These are phyloP conservation scores for Phylloporus rhodoxanthus DNA, from an alignment of 768 basidiomycete genomes.

Conservation along the genomic window DNA sequence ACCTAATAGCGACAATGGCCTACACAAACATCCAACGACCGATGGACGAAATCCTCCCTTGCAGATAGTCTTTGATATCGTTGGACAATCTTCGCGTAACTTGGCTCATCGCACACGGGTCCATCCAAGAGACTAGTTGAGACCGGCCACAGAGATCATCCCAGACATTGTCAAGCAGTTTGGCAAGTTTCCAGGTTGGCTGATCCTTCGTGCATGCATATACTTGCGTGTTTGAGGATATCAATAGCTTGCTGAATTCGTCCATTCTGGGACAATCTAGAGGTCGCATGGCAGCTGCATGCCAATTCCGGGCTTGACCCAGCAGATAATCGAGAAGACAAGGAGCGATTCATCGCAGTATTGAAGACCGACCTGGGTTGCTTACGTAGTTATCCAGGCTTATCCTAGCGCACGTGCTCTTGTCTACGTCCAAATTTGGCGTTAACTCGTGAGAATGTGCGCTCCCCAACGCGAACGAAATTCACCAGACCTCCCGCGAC, in stretches of 20 bases:
- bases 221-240: neutral
- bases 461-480: neutral
- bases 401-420: neutral
- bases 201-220: neutral
- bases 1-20: too few species aligned
- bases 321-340: neutral
- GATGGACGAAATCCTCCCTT: neutral
- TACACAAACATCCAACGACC: too few species aligned
- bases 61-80: neutral
- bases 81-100: neutral
- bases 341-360: neutral
- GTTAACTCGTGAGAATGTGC: neutral
- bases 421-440: neutral
- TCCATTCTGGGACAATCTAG: neutral
- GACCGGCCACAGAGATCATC: neutral
- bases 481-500: neutral
- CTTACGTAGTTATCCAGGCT: neutral
- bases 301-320: neutral
- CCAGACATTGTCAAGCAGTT: neutral
- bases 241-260: neutral
- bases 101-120: neutral
- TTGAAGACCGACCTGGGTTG: neutral
- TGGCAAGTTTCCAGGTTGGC: neutral
- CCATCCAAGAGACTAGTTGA: neutral
- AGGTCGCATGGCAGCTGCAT: neutral